Conservation (phyloP, 2,329 filamentous ascomycete species). For the Calonectria leucothoes region DNA sequence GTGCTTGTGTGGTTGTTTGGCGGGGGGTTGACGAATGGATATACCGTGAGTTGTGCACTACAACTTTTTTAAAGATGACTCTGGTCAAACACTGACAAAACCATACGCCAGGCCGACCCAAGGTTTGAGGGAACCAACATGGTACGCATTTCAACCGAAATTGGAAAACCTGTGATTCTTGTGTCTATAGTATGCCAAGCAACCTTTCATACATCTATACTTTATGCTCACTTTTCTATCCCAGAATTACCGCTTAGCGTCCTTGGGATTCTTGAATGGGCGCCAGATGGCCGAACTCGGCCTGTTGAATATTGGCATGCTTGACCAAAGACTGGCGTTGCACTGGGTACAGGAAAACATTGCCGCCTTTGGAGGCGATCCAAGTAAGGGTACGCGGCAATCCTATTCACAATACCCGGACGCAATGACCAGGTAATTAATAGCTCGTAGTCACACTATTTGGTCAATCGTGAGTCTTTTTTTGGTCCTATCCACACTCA, state of each 20-base stretch:
- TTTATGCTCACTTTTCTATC: neutral
- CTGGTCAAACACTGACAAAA: neutral
- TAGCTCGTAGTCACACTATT: neutral
- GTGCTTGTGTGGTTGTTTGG: neutral
- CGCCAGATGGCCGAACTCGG: neutral
- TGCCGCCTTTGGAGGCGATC: neutral
- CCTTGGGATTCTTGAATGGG: neutral
- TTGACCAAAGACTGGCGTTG: neutral
- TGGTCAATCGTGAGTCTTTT: neutral
- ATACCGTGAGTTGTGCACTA: neutral
- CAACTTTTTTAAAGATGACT: no score
- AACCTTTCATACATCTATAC: neutral
- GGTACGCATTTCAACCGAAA: neutral
- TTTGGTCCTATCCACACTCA: neutral
- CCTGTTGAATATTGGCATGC: neutral
- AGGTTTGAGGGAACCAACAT: conserved; percentile 1
- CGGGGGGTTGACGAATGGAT: neutral
- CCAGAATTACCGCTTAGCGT: neutral
- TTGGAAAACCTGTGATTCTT: neutral
- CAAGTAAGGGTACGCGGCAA: neutral
- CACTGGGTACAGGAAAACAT: neutral
- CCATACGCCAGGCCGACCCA: neutral
- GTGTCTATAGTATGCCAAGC: neutral
- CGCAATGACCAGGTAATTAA: neutral
- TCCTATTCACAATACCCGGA: neutral